Base-by-base conservation (phyloP, 257 asterid genomes). In the Paraleonurus japonicus region DNA sequence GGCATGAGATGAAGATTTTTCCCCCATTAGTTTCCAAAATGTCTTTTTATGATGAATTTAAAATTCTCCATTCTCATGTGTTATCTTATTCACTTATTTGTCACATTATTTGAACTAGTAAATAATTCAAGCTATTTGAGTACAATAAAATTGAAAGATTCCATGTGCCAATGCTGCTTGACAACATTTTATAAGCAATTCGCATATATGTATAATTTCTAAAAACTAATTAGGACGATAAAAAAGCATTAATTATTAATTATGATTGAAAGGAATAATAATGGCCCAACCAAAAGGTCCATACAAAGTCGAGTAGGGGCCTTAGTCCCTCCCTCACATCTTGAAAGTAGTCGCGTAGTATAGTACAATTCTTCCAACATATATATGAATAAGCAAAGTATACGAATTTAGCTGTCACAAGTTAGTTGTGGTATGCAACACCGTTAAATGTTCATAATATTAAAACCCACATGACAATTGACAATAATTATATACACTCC, bases 261-360 rank as follows among this genome's bases (percentile, higher is more conserved):
- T 19, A 50, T 50, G 55, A 57, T 69, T 3, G 8, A 41, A 55
- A 16, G 60, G 45, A 41, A 41, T 53, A 23, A 50, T 72, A 54
- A 68, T 45, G 53, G 27, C 19, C 26, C 59, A 51, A 51, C 26
- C 59, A 51, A 51, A 51, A 51, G 59, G 27, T 51, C 4, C 10
- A 20, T 23, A 22, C 24, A 50, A 50, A 53, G 23, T 54, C 7
- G 55, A 16, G 80, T 62, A 69, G 81, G 74, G 81, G 81, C n/a
- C n/a, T n/a, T n/a, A n/a, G n/a, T 71, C 77, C 53, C 30, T 32
- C 76, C 26, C 20, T 20, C 7, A 6, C 41, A 35, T 47, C 54
- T 47, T 47, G n/a, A 11, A 33, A 24, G 10, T 53, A 41, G 37
- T 20, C 41, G 32, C 24, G 16, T 2, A 43, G 22, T n/a, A 32